Percentiles rank a stretch among this genome's conserved stretches.
These are phyloP conservation scores for Scenedesmus sp. DNA, from an alignment of 163 green algal species.

Conservation along the genomic window DNA sequence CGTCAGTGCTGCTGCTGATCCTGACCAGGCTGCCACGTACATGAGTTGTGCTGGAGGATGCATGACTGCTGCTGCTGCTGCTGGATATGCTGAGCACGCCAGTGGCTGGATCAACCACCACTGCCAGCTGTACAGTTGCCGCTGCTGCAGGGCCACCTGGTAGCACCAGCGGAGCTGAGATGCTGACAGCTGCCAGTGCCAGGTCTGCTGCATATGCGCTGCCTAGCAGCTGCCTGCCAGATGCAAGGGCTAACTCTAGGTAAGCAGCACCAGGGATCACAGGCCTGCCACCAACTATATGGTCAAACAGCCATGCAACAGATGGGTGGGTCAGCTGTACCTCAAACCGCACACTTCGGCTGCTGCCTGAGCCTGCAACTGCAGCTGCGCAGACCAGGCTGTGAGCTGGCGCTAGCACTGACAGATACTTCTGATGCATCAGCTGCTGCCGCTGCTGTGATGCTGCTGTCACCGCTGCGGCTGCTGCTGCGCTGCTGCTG, in stretches of 20 bases:
- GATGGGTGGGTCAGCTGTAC: conserved; percentile 43
- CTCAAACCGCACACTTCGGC: conserved; percentile 27
- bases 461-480: neutral
- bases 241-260: conserved; percentile 72
- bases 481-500: neutral
- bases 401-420: conserved; percentile 59
- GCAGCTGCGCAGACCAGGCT: conserved; percentile 45
- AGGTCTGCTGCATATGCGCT: neutral
- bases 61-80: neutral
- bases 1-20: neutral
- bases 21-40: conserved; percentile 15
- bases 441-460: neutral
- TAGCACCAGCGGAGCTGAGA: conserved; percentile 64
- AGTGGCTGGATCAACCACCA: conserved; percentile 26
- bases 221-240: conserved; percentile 34
- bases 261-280: conserved; percentile 70
- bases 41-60: neutral
- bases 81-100: conserved; percentile 52
- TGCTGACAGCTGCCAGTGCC: conserved; percentile 54
- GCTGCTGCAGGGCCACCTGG: conserved; percentile 24
- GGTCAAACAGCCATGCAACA: conserved; percentile 62
- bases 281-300: conserved; percentile 60
- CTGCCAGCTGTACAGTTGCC: conserved; percentile 43
- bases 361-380: neutral
- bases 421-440: conserved; percentile 46